Evolutionary conservation across 202 grass and related monocot species (phyloP).

Genomic region (Dendrocalamus latiflorus): DNA sequence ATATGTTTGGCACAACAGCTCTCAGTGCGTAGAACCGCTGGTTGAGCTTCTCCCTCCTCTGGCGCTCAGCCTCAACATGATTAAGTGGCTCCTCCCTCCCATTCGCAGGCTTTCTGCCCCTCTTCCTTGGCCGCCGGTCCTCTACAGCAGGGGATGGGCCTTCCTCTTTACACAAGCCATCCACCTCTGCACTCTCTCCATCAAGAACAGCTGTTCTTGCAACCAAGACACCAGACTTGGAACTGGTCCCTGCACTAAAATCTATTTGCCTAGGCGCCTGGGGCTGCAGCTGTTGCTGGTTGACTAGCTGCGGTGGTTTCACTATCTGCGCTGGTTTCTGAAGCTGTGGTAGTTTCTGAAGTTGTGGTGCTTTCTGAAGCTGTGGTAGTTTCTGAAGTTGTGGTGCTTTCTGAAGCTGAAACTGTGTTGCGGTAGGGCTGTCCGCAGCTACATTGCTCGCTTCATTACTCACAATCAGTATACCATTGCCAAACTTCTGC

Average conservation of each 20-base stretch:
- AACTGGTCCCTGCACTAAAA: slow-evolving; percentile 70
- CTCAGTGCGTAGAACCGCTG: slow-evolving; percentile 87
- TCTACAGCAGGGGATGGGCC: slow-evolving; percentile 35
- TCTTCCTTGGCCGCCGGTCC: slow-evolving; percentile 75
- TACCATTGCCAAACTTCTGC: slow-evolving; percentile 61
- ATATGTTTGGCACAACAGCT: slow-evolving; percentile 90
- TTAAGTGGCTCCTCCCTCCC: slow-evolving; percentile 90
- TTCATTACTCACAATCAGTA: slow-evolving; percentile 60
- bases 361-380: slow-evolving; percentile 42
- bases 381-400: slow-evolving; percentile 52
- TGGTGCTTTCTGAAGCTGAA: slow-evolving; percentile 52
- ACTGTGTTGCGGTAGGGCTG: slow-evolving; percentile 41
- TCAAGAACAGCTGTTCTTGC: slow-evolving; percentile 47
- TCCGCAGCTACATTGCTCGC: slow-evolving; percentile 36
- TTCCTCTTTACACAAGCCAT: slow-evolving; percentile 67
- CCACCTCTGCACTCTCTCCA: slow-evolving; percentile 50
- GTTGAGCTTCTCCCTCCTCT: slow-evolving; percentile 96
- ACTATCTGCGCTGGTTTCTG: slow-evolving; percentile 39
- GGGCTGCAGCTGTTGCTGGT: slow-evolving; percentile 41
- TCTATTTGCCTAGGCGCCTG: slow-evolving; percentile 75
- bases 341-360: slow-evolving; percentile 41
- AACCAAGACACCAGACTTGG: slow-evolving; percentile 48
- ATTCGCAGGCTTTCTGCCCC: slow-evolving; percentile 91
- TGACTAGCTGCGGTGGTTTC: slow-evolving; percentile 20
- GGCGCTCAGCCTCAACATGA: slow-evolving; percentile 91